Evolutionary conservation across 2,329 filamentous ascomycete genomes (phyloP), one percentile per base, ranked within the genome.

Genomic region (Colletotrichum chlorophyti): DNA sequence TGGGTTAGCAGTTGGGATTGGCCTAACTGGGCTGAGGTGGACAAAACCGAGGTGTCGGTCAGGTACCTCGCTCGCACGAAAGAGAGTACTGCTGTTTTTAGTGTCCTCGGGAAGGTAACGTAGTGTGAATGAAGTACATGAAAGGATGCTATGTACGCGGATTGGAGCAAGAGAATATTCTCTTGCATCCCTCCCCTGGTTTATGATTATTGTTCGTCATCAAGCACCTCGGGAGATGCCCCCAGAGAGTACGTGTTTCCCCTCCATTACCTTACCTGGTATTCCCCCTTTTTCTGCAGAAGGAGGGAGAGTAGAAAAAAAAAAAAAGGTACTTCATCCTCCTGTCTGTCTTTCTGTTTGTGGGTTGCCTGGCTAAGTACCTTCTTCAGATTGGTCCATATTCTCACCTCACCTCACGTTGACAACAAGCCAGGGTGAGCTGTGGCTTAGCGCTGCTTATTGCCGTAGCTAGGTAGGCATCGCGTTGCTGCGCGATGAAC

Each of bases 371-470:
- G 10, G 17, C 37, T 15, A 23, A 12, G 27, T 31, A 31, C 27
- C 24, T 41, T 42, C 37, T 27, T 19, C 32, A 51, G 48, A 35
- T 38, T 50, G 51, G 34, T 46, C 26, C 42, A 40, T 48, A 19
- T 26, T 48, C 45, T 46, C 31, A 40, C 46, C 43, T 59, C 43
- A 60, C 43, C 50, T 60, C 52, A 53, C 40, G 40, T 53, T 31
- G 45, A 53, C 38, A 40, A 57, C 52, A 45, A 26, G 50, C 57
- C 34, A 52, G 57, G 57, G 51, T n/a, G 50, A 50, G 51, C 51
- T 60, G 57, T 60, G 57, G 57, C 57, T 60, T 57, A 60, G 57
- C 57, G 57, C 52, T 45, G 43, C 38, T 50, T 38, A 60, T 38
- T 23, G 53, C 51, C 51, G n/a, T n/a, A n/a, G n/a, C n/a, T n/a